Evolutionary conservation across 2,329 filamentous ascomycete genomes (phyloP).

Genomic region (Metarhizium robertsii): DNA sequence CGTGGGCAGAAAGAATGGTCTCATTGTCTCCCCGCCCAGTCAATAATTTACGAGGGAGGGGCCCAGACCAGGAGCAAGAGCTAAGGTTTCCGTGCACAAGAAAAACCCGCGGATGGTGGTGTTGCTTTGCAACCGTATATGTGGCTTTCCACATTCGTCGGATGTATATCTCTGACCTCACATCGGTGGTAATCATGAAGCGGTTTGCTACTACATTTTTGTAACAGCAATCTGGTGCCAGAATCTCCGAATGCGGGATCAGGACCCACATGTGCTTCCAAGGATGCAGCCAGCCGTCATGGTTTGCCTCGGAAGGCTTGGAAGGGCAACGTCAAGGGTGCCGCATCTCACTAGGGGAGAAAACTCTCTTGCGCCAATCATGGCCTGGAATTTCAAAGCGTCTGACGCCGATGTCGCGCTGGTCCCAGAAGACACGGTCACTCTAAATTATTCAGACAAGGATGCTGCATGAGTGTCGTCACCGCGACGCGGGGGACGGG

Average conservation of each 20-base stretch:
- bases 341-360: not conserved
- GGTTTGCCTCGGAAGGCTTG: constrained; percentile 1
- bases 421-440: constrained; percentile 4
- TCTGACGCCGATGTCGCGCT: constrained; percentile 22
- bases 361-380: constrained; percentile 19
- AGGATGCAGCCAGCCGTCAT: constrained; percentile 4
- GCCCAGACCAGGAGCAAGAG: not conserved
- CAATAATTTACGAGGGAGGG: not conserved
- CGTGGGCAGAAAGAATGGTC: not conserved
- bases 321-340: not conserved
- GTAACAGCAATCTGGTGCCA: constrained; percentile 25
- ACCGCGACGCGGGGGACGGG: constrained; percentile 1
- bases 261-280: constrained; percentile 16
- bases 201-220: constrained; percentile 25
- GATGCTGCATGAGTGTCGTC: constrained; percentile 5
- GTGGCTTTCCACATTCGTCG: constrained; percentile 12
- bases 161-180: constrained; percentile 15
- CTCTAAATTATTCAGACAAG: constrained; percentile 5
- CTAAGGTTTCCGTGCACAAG: not conserved
- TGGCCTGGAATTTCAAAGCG: constrained; percentile 17
- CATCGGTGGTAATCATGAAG: constrained; percentile 7
- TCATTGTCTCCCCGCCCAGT: not conserved
- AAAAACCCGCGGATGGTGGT: not conserved
- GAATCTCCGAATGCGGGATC: constrained; percentile 16
- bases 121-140: constrained; percentile 3